Conservation (phyloP, 2,329 filamentous ascomycete species). For the Aspergillus brunneoviolaceus region DNA sequence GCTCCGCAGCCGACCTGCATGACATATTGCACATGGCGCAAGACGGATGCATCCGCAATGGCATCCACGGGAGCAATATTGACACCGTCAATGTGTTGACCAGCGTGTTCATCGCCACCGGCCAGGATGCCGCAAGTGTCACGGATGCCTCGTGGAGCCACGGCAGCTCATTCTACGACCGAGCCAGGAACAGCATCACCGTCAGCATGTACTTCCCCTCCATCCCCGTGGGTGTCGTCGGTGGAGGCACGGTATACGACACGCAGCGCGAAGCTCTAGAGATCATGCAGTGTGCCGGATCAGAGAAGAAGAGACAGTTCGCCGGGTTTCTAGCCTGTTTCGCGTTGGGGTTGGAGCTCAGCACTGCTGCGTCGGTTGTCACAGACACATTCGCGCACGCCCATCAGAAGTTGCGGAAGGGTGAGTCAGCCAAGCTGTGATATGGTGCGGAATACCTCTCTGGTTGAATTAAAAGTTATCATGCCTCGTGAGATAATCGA, state of each 20-base stretch:
- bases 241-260: constrained; percentile 25
- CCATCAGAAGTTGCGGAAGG: constrained; percentile 14
- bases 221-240: constrained; percentile 26
- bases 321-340: constrained; percentile 28
- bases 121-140: constrained; percentile 24
- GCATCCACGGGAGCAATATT: constrained; percentile 20
- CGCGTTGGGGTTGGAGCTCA: constrained; percentile 27
- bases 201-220: constrained; percentile 28
- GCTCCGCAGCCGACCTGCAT: constrained; percentile 16
- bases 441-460: too few species aligned
- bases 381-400: constrained; percentile 24
- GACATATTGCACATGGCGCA: constrained; percentile 9
- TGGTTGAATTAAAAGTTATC: too few species aligned
- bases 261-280: constrained; percentile 28
- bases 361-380: constrained; percentile 22
- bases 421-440: not conserved
- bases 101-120: constrained; percentile 26
- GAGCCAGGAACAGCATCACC: constrained; percentile 18
- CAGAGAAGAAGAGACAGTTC: constrained; percentile 24
- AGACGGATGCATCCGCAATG: constrained; percentile 21
- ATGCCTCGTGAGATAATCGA: too few species aligned
- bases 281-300: constrained; percentile 23
- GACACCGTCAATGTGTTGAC: constrained; percentile 23
- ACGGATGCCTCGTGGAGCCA: constrained; percentile 24
- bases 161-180: constrained; percentile 22